Base-by-base conservation (phyloP, 768 basidiomycete genomes). In the Gelatoporia subvermispora region DNA sequence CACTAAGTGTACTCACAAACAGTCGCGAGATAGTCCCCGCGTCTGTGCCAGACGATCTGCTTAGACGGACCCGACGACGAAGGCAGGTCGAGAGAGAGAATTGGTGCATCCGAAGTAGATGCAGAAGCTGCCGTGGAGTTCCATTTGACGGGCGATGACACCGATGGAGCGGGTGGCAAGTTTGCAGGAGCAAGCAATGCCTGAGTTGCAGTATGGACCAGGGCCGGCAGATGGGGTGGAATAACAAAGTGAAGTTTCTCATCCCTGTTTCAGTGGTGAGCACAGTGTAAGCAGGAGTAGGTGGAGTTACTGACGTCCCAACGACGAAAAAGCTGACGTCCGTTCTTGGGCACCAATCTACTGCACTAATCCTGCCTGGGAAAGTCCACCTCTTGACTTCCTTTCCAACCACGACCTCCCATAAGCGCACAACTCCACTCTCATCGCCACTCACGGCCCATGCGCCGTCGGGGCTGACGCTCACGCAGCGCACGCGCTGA, bases 1-100 rank as follows among this genome's bases (percentile, higher is more conserved):
- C n/a, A n/a, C n/a, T n/a, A n/a, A n/a, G n/a, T n/a, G n/a, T n/a
- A 84, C 93, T 68, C 64, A 97, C 95, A 88, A 51, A 98, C 93
- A 42, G 90, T 90, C 40, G 95, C 85, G 55, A 99, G 73, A 62
- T 99, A 99, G 65, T 99, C 96, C 42, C 96, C 96, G 60, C 84
- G 82, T 45, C 88, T 76, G 66, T 99, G 96, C 93, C 94, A 98
- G 34, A 85, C 69, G 9, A 97, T 73, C 62, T 96, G 91, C 59
- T 79, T 87, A 4, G 87, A 79, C 36, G 81, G 59, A 4, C 88
- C 87, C 25, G 89, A 85, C 8, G 76, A 76, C 5, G 78, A 59
- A 4, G 85, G 85, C 37, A 92, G 66, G 36, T 69, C 71, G 47
- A 88, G 64, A 7, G 78, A 81, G 42, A 92, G 68, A 58, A 82